These are phyloP conservation scores for Sanguinoderma infundibulare DNA, from an alignment of 1,284 basidiomycete genomes.

Conservation along the genomic window DNA sequence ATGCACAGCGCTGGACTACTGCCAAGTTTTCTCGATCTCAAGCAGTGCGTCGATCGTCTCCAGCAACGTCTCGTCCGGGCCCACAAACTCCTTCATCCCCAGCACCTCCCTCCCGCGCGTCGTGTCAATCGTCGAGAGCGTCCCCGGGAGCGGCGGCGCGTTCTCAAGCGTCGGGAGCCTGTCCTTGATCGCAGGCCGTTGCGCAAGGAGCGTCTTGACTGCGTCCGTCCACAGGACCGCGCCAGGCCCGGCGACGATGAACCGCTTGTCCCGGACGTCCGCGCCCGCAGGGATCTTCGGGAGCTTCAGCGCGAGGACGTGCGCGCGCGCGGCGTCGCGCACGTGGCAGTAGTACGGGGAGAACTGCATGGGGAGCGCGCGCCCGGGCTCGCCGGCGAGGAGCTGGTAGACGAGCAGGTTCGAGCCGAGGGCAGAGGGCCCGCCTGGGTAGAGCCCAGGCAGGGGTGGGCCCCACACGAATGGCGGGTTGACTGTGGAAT, in stretches of 20 bases:
- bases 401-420: slow-evolving; percentile 20
- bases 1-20: background rate
- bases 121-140: slow-evolving; percentile 17
- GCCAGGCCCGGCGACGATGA: slow-evolving; percentile 25
- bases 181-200: slow-evolving; percentile 30
- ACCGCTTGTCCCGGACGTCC: slow-evolving; percentile 27
- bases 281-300: slow-evolving; percentile 9
- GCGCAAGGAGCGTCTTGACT: slow-evolving; percentile 22
- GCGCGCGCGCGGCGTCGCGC: slow-evolving; percentile 32
- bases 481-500: slow-evolving; percentile 21
- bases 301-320: slow-evolving; percentile 26
- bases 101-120: slow-evolving; percentile 27
- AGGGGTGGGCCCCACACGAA: slow-evolving; percentile 23
- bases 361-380: slow-evolving; percentile 12
- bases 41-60: slow-evolving; percentile 30
- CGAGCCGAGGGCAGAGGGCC: slow-evolving; percentile 6
- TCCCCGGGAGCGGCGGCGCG: slow-evolving; percentile 5
- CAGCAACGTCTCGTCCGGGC: slow-evolving; percentile 27
- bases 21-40: slow-evolving; percentile 29
- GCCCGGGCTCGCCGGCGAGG: slow-evolving; percentile 13
- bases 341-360: slow-evolving; percentile 26
- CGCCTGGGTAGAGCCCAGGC: background rate
- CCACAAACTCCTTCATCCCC: slow-evolving; percentile 22
- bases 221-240: slow-evolving; percentile 23
- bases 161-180: slow-evolving; percentile 14